phyloP scores from a whole-genome alignment of 805 yeast species.

The Millerozyma miso region DNA sequence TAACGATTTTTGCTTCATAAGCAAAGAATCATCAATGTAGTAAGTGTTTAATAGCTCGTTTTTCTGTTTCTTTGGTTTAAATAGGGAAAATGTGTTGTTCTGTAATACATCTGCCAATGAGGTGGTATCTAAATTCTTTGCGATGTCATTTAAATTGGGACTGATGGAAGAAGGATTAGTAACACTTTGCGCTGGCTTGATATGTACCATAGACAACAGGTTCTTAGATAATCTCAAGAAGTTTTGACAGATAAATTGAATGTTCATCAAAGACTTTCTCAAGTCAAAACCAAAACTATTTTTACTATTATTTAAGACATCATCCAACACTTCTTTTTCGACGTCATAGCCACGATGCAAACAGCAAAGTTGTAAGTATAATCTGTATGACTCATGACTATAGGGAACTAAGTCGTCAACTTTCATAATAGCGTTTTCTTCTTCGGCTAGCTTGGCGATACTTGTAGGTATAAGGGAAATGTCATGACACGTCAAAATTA shows the following conservation, averaged over 20 bases:
- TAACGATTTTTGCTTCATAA: conserved; percentile 22
- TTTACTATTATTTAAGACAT: conserved; percentile 18
- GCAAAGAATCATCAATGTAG: conserved; percentile 27
- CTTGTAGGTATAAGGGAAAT: conserved; percentile 43
- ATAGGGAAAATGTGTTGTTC: conserved; percentile 19
- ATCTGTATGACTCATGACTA: conserved; percentile 12
- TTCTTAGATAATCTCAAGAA: neutral
- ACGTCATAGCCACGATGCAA: conserved; percentile 32
- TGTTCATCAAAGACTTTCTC: conserved; percentile 41
- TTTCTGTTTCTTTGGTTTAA: conserved; percentile 19
- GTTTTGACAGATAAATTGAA: conserved; percentile 38
- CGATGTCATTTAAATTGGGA: conserved; percentile 1
- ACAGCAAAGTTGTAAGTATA: conserved; percentile 42
- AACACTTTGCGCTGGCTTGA: neutral
- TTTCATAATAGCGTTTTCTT: conserved; percentile 36
- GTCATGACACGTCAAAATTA: conserved; percentile 62
- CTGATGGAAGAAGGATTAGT: neutral
- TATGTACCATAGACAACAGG: neutral
- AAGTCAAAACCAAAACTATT: conserved; percentile 35
- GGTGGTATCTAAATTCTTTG: conserved; percentile 16
- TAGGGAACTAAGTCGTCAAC: conserved; percentile 18
- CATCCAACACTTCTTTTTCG: conserved; percentile 21
- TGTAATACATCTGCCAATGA: conserved; percentile 29
- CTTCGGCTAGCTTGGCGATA: conserved; percentile 42
- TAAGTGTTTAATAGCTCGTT: conserved; percentile 36